Evolutionary conservation across 2,329 filamentous ascomycete species (phyloP), one percentile per base, ranked within the genome.

Genomic region (Xylariaceae sp.): DNA sequence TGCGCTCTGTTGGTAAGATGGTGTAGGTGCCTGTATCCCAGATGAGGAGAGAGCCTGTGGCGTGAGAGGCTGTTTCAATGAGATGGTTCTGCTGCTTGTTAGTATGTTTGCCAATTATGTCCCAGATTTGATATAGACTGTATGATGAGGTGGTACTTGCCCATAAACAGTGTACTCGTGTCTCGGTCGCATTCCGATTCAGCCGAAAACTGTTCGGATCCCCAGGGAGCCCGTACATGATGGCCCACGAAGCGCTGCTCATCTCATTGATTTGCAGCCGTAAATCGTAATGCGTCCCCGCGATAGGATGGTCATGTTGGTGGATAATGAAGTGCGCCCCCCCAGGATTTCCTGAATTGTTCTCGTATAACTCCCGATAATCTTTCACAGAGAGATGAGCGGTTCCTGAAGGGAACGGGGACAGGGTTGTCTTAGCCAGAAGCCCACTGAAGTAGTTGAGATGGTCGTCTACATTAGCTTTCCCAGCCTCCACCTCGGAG

Each of bases 261-360:
- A 82, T 81, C 55, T 80, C 78, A 26, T 88, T 90, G 69, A 90
- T 87, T 70, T 91, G 87, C 16, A 91, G 75, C 2, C 88, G 79
- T 17, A 91, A 77, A 70, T 91, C 88, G 75, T 91, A 89, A 68
- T 88, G 85, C 1, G 80, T 79, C 21, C 88, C 87, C 8, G 88
- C 86, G 39, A 89, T 71, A 1, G 88, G 88, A 68, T 91, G 88
- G 67, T 90, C 87, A 68, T 91, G 87, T 67, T 91, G 87, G 69
- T 91, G 87, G 33, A 91, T 80, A 48, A 91, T 83, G 67, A 90
- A 91, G 69, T 87, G 85, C 7, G 78, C 74, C 16, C 79, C 79
- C 14, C 53, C 39, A 3, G 56, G 36, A 40, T 54, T 73, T 16
- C 69, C 72, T 1, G 63, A 65, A 43, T 72, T 72, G n/a, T 51